Conservation (phyloP, 2,329 filamentous ascomycete genomes). For the Hypoxylon sp. region DNA sequence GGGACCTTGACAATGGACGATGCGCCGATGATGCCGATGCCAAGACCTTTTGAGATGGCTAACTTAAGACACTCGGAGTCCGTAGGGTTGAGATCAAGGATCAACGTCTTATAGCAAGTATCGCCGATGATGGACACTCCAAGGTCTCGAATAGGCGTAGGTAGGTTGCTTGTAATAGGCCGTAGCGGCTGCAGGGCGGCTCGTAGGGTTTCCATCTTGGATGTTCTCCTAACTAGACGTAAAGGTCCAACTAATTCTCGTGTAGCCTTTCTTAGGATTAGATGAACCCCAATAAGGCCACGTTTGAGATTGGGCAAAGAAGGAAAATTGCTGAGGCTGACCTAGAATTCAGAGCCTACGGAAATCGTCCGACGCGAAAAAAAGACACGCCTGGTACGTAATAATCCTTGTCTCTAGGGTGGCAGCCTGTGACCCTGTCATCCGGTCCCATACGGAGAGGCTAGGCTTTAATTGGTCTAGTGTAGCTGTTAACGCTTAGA, state of each 20-base stretch:
- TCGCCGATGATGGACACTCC: conserved; percentile 85
- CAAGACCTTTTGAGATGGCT: conserved; percentile 90
- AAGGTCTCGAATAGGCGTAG: conserved; percentile 79
- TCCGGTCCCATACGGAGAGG: not conserved
- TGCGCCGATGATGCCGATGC: conserved; percentile 92
- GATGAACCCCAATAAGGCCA: conserved; percentile 14
- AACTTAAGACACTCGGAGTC: conserved; percentile 87
- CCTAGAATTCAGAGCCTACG: conserved; percentile 16
- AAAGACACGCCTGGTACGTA: conserved; percentile 28
- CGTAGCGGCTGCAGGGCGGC: conserved; percentile 72
- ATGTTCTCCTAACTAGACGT: conserved; percentile 2
- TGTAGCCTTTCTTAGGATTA: conserved; percentile 8
- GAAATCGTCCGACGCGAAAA: conserved; percentile 31
- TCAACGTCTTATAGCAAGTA: conserved; percentile 85
- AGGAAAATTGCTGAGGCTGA: conserved; percentile 24
- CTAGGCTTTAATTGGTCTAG: conserved; percentile 24
- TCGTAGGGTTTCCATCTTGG: conserved; percentile 72
- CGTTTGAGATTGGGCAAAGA: conserved; percentile 14
- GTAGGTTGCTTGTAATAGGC: conserved; percentile 81
- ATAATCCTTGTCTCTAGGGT: conserved; percentile 12
- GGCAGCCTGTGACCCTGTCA: conserved; percentile 32
- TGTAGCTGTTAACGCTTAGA: not conserved
- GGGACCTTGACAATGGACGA: conserved; percentile 95
- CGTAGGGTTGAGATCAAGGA: conserved; percentile 86
- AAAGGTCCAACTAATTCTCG: not conserved